Evolutionary conservation across 345 rosid genomes (phyloP).

Genomic region (Schrenkiella parvula): DNA sequence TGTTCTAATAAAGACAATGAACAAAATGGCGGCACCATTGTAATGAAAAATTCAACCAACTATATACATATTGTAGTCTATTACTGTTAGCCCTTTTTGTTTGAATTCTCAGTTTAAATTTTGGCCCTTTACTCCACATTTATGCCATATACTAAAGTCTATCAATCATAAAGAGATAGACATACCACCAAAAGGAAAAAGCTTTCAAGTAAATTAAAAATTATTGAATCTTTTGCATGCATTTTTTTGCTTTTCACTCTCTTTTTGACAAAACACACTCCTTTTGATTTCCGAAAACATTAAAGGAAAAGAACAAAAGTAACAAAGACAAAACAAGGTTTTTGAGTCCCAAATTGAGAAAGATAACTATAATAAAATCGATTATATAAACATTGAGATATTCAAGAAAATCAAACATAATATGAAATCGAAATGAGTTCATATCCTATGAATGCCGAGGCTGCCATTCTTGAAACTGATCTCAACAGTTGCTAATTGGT

Average conservation of each 20-base stretch:
- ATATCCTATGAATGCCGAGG: too few species aligned
- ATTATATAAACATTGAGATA: too few species aligned
- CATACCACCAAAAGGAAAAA: slow-evolving; percentile 14
- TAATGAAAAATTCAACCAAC: not conserved
- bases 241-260: not conserved
- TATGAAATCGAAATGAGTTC: too few species aligned
- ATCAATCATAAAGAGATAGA: slow-evolving; percentile 12
- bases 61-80: not conserved
- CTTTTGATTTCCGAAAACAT: too few species aligned
- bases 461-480: too few species aligned
- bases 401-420: not conserved
- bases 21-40: slow-evolving; percentile 80
- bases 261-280: slow-evolving; percentile 14
- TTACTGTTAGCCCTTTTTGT: slow-evolving; percentile 13
- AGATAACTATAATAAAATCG: too few species aligned
- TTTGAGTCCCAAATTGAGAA: not conserved
- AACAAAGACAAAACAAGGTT: not conserved
- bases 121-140: not conserved
- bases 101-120: not conserved
- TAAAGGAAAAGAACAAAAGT: too few species aligned
- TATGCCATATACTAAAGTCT: not conserved
- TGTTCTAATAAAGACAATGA: slow-evolving; percentile 23
- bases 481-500: not conserved
- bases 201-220: not conserved
- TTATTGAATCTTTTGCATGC: slow-evolving; percentile 5